Conservation (phyloP, 1,284 basidiomycete genomes). For the Naganishia cerealis region DNA sequence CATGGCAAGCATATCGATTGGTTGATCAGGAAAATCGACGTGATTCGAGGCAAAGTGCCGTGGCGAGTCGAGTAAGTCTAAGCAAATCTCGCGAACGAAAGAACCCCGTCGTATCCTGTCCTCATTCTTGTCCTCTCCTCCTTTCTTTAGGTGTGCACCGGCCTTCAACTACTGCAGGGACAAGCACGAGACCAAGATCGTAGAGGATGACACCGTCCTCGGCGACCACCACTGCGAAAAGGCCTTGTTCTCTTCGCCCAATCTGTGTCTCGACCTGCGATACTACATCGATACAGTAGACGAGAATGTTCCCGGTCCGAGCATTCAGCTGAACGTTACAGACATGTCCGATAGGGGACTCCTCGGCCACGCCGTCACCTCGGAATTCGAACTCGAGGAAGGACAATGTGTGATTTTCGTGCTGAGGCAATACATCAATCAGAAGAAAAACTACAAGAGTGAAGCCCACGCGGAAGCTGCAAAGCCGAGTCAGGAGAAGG, state of each 20-base stretch:
- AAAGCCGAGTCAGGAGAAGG: constrained; percentile 45
- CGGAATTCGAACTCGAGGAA: constrained; percentile 65
- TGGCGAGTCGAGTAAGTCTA: constrained; percentile 64
- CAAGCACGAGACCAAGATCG: constrained; percentile 64
- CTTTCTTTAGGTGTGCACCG: constrained; percentile 66
- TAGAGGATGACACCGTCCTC: constrained; percentile 57
- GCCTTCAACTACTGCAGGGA: constrained; percentile 88
- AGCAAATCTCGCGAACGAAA: background rate
- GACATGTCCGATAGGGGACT: constrained; percentile 44
- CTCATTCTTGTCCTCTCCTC: background rate
- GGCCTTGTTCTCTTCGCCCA: constrained; percentile 66
- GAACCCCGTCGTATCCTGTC: background rate
- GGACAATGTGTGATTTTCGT: constrained; percentile 84
- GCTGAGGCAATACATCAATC: constrained; percentile 60
- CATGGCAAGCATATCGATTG: constrained; percentile 67
- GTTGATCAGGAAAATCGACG: constrained; percentile 82
- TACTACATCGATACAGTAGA: constrained; percentile 59
- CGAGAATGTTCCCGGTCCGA: constrained; percentile 59
- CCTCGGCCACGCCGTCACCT: constrained; percentile 44
- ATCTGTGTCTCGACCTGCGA: constrained; percentile 71
- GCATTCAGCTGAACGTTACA: constrained; percentile 59
- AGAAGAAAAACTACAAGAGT: constrained; percentile 43
- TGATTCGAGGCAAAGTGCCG: constrained; percentile 73
- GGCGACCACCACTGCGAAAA: constrained; percentile 60
- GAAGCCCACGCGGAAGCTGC: constrained; percentile 43